Conservation (phyloP, 345 rosid genomes). For the Salix exigua region DNA sequence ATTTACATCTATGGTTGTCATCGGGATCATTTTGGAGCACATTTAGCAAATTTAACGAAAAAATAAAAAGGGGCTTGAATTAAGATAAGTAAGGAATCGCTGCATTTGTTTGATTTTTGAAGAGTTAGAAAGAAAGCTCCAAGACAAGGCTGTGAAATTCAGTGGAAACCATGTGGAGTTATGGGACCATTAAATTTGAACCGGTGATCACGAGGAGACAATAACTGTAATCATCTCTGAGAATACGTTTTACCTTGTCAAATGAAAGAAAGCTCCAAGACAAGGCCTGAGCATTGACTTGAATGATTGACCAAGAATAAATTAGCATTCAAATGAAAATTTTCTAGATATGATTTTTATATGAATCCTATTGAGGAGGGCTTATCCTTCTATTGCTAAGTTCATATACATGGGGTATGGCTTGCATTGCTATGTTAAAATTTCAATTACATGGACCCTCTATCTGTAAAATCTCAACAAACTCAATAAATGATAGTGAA, state of each 20-base stretch:
- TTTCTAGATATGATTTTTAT: background rate
- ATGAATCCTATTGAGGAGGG: background rate
- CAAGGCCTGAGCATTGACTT: background rate
- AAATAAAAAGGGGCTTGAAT: background rate
- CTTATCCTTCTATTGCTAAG: background rate
- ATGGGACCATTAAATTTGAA: background rate
- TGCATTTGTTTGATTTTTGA: no score
- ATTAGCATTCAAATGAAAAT: background rate
- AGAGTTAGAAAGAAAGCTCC: background rate
- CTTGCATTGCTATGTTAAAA: no score
- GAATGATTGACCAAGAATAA: background rate
- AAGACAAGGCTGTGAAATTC: background rate
- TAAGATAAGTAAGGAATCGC: background rate
- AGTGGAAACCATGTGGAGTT: background rate
- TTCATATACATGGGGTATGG: background rate
- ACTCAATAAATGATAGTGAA: no score
- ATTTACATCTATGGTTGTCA: background rate
- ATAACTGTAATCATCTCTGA: background rate
- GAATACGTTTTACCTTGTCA: background rate
- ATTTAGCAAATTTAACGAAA: background rate
- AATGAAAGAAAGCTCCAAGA: background rate
- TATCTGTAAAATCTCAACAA: no score
- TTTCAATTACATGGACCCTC: no score
- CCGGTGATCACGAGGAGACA: background rate
- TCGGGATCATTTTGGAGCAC: background rate